Percentiles rank a stretch among this genome's conserved stretches.
Evolutionary conservation across 106 monocot species (phyloP).

Genomic region (Acanthochlamys bracteata): DNA sequence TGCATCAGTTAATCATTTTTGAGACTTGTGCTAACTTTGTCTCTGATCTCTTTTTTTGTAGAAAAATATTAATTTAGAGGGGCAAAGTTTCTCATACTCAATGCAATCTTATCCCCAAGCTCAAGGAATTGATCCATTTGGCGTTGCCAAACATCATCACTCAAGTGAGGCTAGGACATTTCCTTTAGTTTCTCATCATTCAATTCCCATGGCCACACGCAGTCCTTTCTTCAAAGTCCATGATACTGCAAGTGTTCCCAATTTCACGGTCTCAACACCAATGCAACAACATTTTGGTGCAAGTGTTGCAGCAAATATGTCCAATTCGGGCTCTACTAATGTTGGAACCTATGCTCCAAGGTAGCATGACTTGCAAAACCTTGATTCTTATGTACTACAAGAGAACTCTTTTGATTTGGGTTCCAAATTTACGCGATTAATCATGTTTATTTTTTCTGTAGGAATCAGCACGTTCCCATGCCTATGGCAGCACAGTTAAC

Average conservation of each 20-base stretch:
- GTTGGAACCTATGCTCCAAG: constrained; percentile 35
- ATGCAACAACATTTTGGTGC: constrained; percentile 40
- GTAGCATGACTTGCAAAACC: constrained; percentile 15
- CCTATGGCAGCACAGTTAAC: constrained; percentile 43
- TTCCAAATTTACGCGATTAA: no score
- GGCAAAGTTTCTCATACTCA: constrained; percentile 16
- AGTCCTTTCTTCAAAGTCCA: constrained; percentile 36
- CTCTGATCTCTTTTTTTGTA: constrained; percentile 1
- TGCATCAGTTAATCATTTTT: neutral
- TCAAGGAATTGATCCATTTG: constrained; percentile 8
- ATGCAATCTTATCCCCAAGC: constrained; percentile 15
- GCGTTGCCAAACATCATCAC: neutral
- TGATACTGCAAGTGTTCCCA: constrained; percentile 21
- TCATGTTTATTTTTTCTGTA: constrained; percentile 4
- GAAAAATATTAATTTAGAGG: constrained; percentile 23
- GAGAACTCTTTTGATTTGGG: no score
- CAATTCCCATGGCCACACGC: constrained; percentile 9
- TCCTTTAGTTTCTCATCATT: constrained; percentile 17
- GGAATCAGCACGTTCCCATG: constrained; percentile 20
- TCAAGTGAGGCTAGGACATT: constrained; percentile 9
- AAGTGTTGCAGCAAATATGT: constrained; percentile 5
- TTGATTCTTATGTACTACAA: neutral
- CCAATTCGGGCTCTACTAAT: constrained; percentile 11
- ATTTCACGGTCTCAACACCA: constrained; percentile 9
- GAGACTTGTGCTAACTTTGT: no score